Percentiles rank a stretch among this genome's conserved stretches.
Conservation (phyloP, 1,284 basidiomycete species). For the Papiliotrema flavescens region DNA sequence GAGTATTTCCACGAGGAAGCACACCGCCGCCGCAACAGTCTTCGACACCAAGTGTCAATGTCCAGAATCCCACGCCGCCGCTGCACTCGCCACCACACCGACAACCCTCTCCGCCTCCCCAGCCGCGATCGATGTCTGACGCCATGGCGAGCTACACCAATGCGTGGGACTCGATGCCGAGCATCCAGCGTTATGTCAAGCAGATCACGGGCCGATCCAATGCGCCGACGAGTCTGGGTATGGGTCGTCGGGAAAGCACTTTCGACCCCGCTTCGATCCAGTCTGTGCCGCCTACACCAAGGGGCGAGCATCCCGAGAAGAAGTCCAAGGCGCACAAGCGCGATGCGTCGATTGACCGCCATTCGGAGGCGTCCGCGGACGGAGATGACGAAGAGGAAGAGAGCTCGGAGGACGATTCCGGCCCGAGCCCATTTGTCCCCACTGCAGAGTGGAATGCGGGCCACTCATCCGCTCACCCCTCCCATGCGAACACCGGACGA, state of each 20-base stretch:
- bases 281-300: conserved; percentile 27
- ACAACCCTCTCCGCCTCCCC: conserved; percentile 27
- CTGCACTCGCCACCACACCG: conserved; percentile 23
- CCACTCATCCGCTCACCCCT: neutral
- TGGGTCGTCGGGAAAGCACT: neutral
- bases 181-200: conserved; percentile 70
- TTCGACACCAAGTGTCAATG: conserved; percentile 20
- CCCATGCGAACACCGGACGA: conserved; percentile 4
- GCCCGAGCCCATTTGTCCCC: neutral
- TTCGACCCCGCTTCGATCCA: conserved; percentile 10
- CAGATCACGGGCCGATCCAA: conserved; percentile 52
- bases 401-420: conserved; percentile 10
- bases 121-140: conserved; percentile 47
- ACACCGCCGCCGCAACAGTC: conserved; percentile 52
- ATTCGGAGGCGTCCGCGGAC: conserved; percentile 27
- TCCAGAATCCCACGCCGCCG: conserved; percentile 18
- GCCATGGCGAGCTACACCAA: conserved; percentile 63
- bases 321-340: conserved; percentile 1
- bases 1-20: conserved; percentile 72
- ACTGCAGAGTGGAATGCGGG: neutral
- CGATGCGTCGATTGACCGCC: conserved; percentile 4
- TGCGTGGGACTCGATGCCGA: conserved; percentile 76
- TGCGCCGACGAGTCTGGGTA: neutral
- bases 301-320: neutral
- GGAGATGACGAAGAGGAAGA: conserved; percentile 37